Percentiles rank a stretch among this genome's conserved stretches.
Evolutionary conservation across 331 rosid species (phyloP).

Genomic region (Quercus tomentella): DNA sequence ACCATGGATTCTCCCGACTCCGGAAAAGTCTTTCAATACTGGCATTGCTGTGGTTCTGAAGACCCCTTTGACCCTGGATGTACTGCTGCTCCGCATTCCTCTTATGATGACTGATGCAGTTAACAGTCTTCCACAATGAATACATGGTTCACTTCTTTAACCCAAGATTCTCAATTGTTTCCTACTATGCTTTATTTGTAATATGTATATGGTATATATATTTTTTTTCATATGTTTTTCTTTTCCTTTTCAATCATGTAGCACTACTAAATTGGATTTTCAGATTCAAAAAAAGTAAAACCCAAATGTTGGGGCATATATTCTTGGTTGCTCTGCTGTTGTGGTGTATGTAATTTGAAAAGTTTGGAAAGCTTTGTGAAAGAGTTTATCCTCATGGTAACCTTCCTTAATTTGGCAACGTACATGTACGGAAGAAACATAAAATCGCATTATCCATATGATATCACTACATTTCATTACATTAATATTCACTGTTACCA

Average conservation of each 20-base stretch:
- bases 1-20: slow-evolving; percentile 80
- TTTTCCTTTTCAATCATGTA: background rate
- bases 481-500: no score
- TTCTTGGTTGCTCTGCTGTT: no score
- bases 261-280: background rate
- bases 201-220: background rate
- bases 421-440: no score
- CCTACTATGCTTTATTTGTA: background rate
- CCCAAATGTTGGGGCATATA: no score
- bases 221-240: background rate
- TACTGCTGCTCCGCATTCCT: slow-evolving; percentile 69
- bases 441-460: no score
- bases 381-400: no score
- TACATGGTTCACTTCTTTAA: slow-evolving; percentile 15
- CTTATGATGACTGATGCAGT: slow-evolving; percentile 66
- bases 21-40: slow-evolving; percentile 82
- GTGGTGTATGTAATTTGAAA: no score
- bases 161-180: background rate
- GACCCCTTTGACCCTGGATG: slow-evolving; percentile 88
- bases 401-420: no score
- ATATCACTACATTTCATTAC: no score
- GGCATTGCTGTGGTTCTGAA: slow-evolving; percentile 98
- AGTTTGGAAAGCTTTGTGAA: no score
- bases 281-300: no score
- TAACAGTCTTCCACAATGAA: slow-evolving; percentile 16